phyloP scores from a whole-genome alignment of 495 filamentous ascomycete genomes.

The Tuber borchii region DNA sequence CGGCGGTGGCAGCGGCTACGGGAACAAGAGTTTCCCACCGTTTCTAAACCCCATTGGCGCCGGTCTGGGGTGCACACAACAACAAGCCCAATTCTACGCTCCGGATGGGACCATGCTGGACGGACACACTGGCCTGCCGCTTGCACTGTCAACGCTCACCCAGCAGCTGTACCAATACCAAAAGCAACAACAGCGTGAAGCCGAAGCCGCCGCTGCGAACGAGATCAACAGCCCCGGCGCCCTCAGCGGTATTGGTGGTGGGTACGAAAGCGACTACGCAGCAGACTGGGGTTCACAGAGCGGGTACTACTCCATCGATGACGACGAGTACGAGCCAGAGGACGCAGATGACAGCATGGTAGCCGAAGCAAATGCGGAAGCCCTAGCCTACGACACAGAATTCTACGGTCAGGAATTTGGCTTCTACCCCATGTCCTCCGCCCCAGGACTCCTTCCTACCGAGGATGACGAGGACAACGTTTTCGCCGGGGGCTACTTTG shows the following conservation, averaged over 20 bases:
- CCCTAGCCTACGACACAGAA: conserved; percentile 81
- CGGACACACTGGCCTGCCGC: conserved; percentile 35
- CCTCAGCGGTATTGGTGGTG: conserved; percentile 5
- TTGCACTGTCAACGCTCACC: conserved; percentile 37
- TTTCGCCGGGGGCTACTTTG: conserved; percentile 79
- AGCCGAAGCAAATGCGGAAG: conserved; percentile 89
- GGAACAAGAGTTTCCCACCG: conserved; percentile 28
- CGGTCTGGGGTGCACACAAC: conserved; percentile 33
- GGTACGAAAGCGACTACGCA: conserved; percentile 31
- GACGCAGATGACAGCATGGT: conserved; percentile 82
- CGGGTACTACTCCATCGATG: conserved; percentile 44
- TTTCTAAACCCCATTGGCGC: conserved; percentile 42
- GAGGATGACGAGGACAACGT: conserved; percentile 31
- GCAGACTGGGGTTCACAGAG: conserved; percentile 30
- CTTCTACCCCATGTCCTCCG: too few species aligned
- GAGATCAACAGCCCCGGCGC: too few species aligned
- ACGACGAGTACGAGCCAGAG: conserved; percentile 52
- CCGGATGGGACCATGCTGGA: conserved; percentile 31
- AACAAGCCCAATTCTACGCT: conserved; percentile 40
- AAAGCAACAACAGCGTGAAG: conserved; percentile 37
- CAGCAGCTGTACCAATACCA: conserved; percentile 40
- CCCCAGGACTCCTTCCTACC: conserved; percentile 38
- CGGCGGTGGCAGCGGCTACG: conserved; percentile 22
- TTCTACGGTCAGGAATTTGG: conserved; percentile 96
- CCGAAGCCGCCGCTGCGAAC: conserved; percentile 23